Conservation (phyloP, 306 rosid species). For the Dalbergia cochinchinensis region DNA sequence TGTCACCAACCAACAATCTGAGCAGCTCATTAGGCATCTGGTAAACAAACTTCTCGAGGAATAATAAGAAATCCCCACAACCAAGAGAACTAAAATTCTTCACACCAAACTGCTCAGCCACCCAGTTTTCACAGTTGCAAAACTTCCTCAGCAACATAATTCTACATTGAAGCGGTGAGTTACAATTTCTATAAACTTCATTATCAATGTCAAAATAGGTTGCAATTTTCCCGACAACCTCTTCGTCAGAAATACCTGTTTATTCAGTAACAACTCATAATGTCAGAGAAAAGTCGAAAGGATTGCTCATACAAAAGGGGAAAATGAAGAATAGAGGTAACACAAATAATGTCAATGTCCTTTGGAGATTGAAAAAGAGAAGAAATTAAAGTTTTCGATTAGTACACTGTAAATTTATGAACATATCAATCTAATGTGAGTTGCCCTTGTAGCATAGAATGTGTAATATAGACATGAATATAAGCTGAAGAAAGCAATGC, state of each 20-base stretch:
- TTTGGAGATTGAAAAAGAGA: slow-evolving; percentile 16
- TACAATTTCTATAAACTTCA: slow-evolving; percentile 45
- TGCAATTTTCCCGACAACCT: slow-evolving; percentile 66
- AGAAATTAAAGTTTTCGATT: slow-evolving; percentile 28
- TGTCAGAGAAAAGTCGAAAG: slow-evolving; percentile 35
- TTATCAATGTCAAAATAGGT: slow-evolving; percentile 61
- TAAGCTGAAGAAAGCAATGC: neutral
- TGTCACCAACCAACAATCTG: slow-evolving; percentile 55
- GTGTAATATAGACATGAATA: slow-evolving; percentile 15
- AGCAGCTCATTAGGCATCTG: slow-evolving; percentile 69
- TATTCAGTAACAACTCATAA: slow-evolving; percentile 32
- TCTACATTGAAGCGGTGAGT: slow-evolving; percentile 49
- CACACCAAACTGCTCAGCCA: slow-evolving; percentile 71
- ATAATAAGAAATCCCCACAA: slow-evolving; percentile 70
- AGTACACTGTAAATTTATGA: neutral
- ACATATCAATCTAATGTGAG: slow-evolving; percentile 3
- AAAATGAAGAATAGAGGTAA: neutral
- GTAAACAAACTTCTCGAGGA: slow-evolving; percentile 65
- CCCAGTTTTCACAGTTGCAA: slow-evolving; percentile 75
- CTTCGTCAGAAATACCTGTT: slow-evolving; percentile 72
- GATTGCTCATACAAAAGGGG: slow-evolving; percentile 6
- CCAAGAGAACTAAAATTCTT: slow-evolving; percentile 79
- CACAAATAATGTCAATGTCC: neutral
- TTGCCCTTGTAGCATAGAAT: neutral
- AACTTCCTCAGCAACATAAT: slow-evolving; percentile 66